Conservation (phyloP, 257 asterid genomes). For the Mentha longifolia region DNA sequence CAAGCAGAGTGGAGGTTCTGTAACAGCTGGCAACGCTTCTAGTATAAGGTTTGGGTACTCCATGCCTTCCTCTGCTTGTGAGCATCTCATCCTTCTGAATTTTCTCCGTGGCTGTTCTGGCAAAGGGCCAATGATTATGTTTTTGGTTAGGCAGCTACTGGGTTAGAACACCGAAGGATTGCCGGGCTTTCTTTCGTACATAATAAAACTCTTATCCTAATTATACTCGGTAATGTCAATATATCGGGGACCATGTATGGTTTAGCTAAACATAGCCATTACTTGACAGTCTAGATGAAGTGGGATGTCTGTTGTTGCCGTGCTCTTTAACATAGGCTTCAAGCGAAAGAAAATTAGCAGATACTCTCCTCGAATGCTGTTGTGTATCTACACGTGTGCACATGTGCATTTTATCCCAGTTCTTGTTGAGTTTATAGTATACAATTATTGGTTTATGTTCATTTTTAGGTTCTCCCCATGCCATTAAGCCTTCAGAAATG, state of each 20-base stretch:
- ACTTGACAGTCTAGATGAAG: background rate
- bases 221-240: background rate
- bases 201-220: background rate
- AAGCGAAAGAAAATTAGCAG: background rate
- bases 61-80: constrained; percentile 31
- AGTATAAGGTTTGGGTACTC: constrained; percentile 68
- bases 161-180: background rate
- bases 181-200: background rate
- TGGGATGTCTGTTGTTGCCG: constrained; percentile 8
- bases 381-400: constrained; percentile 1
- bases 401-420: background rate
- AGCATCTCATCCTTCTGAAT: background rate
- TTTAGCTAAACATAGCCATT: background rate
- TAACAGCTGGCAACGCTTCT: constrained; percentile 98
- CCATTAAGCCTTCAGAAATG: background rate
- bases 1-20: constrained; percentile 85
- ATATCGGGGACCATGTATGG: background rate
- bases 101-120: background rate
- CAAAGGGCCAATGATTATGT: background rate
- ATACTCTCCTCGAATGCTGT: background rate
- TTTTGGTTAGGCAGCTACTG: background rate
- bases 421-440: constrained; percentile 13
- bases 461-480: background rate
- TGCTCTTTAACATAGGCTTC: background rate
- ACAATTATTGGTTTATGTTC: background rate